Percentiles rank a stretch among this genome's conserved stretches.
These are phyloP conservation scores for Plectosphaerella sp. DNA, from an alignment of 2,329 filamentous ascomycete species.

Conservation along the genomic window DNA sequence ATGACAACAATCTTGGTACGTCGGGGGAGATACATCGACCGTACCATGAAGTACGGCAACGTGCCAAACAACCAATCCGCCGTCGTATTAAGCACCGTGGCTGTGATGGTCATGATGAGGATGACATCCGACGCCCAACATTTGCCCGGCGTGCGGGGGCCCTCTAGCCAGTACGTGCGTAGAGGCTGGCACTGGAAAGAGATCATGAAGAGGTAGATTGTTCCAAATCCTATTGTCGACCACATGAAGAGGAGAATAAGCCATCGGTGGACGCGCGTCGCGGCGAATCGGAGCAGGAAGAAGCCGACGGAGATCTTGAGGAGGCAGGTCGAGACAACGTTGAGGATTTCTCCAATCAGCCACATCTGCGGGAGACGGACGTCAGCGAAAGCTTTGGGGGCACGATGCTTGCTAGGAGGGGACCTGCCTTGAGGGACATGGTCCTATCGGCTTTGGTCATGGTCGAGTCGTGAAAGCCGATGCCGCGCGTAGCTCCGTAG, in stretches of 20 bases:
- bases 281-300: slow-evolving; percentile 36
- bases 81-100: slow-evolving; percentile 30
- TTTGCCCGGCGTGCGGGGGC: slow-evolving; percentile 19
- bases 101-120: slow-evolving; percentile 26
- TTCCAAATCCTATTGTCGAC: slow-evolving; percentile 29
- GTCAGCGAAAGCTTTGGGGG: slow-evolving; percentile 1
- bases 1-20: slow-evolving; percentile 31
- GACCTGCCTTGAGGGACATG: slow-evolving; percentile 24
- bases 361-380: slow-evolving; percentile 17
- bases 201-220: slow-evolving; percentile 35
- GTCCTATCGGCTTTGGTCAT: slow-evolving; percentile 13
- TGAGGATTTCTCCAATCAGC: slow-evolving; percentile 37
- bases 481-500: slow-evolving; percentile 21
- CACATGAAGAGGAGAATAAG: slow-evolving; percentile 29
- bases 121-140: slow-evolving; percentile 23
- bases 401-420: not conserved
- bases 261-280: slow-evolving; percentile 23
- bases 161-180: slow-evolving; percentile 31
- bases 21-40: slow-evolving; percentile 33
- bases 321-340: slow-evolving; percentile 26
- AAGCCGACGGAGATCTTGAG: slow-evolving; percentile 36
- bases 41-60: slow-evolving; percentile 34
- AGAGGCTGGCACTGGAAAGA: slow-evolving; percentile 35
- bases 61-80: slow-evolving; percentile 35
- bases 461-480: slow-evolving; percentile 16